Percentiles rank a stretch among this genome's conserved stretches.
Conservation (phyloP, 305 asterid species). For the Striga hermonthica region DNA sequence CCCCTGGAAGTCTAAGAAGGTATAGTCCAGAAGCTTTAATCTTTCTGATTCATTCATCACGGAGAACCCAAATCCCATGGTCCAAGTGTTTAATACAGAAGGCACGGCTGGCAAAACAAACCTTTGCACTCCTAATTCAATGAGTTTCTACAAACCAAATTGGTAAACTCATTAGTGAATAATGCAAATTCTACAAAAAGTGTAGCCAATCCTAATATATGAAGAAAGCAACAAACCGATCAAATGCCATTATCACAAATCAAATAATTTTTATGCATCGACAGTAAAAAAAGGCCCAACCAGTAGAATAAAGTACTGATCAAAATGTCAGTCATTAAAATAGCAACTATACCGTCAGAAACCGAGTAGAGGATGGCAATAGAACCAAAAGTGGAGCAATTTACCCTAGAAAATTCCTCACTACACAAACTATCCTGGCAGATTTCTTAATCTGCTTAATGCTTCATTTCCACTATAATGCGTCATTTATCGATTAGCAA, state of each 20-base stretch:
- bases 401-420: too few relatives aligned
- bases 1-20: slow-evolving; percentile 78
- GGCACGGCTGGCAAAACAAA: slow-evolving; percentile 84
- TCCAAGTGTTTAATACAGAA: slow-evolving; percentile 68
- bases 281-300: too few relatives aligned
- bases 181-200: slow-evolving; percentile 6
- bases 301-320: too few relatives aligned
- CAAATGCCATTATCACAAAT: not conserved
- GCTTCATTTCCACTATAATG: too few relatives aligned
- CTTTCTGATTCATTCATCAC: slow-evolving; percentile 58
- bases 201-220: not conserved
- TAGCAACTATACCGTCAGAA: too few relatives aligned
- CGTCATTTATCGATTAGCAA: not conserved
- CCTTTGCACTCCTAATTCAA: slow-evolving; percentile 76
- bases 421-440: too few relatives aligned
- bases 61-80: slow-evolving; percentile 72
- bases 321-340: too few relatives aligned
- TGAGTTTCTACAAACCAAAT: slow-evolving; percentile 53
- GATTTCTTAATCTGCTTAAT: too few relatives aligned
- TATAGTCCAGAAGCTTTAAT: slow-evolving; percentile 46
- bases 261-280: too few relatives aligned
- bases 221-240: slow-evolving; percentile 5
- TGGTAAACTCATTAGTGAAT: slow-evolving; percentile 23
- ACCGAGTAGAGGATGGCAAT: too few relatives aligned
- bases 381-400: too few relatives aligned